Evolutionary conservation across 2,329 filamentous ascomycete genomes (phyloP), one percentile per base, ranked within the genome.

Genomic region (Phialophora tarda): DNA sequence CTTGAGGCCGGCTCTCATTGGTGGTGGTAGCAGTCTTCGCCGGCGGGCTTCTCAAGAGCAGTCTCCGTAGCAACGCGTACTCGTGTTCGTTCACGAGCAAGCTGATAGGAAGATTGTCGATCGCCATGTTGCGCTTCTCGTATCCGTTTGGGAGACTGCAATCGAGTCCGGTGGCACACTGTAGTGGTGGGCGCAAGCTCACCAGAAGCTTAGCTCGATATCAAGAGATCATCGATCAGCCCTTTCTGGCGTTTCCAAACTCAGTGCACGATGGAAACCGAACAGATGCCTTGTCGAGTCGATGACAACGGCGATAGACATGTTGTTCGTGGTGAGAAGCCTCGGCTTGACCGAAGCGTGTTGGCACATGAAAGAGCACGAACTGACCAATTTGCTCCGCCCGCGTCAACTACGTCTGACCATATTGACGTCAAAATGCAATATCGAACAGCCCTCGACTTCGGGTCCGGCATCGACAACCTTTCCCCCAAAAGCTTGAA

Each of bases 1-100:
- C 30, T n/a, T 28, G 51, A 12, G 2, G 44, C 24, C 64, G 17
- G 7, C 14, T 30, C 17, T 62, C 41, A 17, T 34, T 23, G 17
- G 10, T 23, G 8, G 12, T 23, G 10, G 10, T 23, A 17, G 11
- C 21, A 12, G 21, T 24, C 30, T 41, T 12, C 24, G 62, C 34
- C 10, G 44, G 10, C 32, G 60, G 55, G 17, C 7, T 21, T 47
- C 34, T 48, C 12, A 26, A 55, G 8, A 71, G 14, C 24, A 62
- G 51, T 62, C 47, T 59, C 28, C 61, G 38, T 8, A 71, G 59
- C 21, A 69, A 30, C 17, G 66, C 65, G 24, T 69, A 65, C 57
- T 73, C 71, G 11, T 69, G 65, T 44, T 69, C 65, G 54, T 67
- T 72, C 44, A 73, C 61, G 30, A 70, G 60, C 50, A 64, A 67